Conservation (phyloP, 129 eudicot species). For the Flaveria robusta region DNA sequence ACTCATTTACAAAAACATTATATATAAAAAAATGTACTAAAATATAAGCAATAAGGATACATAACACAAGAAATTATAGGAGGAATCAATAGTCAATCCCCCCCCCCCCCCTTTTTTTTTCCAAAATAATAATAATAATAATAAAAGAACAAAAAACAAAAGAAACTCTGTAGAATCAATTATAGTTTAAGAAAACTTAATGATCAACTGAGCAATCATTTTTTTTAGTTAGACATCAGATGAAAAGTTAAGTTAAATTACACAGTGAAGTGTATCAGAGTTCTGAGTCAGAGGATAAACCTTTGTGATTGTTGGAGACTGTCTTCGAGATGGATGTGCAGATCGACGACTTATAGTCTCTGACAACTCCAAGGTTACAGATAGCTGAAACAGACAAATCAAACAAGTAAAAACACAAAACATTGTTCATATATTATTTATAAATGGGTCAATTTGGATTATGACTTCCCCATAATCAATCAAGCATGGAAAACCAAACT, state of each 20-base stretch:
- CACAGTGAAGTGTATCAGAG: slow-evolving; percentile 10
- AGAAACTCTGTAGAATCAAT: too few relatives aligned
- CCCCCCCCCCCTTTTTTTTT: too few relatives aligned
- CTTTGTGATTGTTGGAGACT: slow-evolving; percentile 94
- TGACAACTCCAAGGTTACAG: slow-evolving; percentile 88
- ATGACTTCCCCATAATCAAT: neutral
- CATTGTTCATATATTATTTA: neutral
- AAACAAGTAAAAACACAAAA: slow-evolving; percentile 2
- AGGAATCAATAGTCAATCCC: too few relatives aligned
- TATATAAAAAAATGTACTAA: too few relatives aligned
- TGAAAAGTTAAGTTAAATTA: neutral
- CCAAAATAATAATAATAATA: too few relatives aligned
- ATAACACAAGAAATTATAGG: too few relatives aligned
- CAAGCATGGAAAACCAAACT: neutral
- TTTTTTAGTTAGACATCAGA: slow-evolving; percentile 3
- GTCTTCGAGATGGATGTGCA: slow-evolving; percentile 89
- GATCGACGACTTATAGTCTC: slow-evolving; percentile 78
- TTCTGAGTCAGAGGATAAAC: slow-evolving; percentile 37
- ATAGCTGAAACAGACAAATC: slow-evolving; percentile 53
- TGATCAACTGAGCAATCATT: neutral
- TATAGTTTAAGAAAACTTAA: too few relatives aligned
- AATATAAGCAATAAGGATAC: too few relatives aligned
- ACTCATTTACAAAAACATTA: neutral
- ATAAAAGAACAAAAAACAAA: too few relatives aligned
- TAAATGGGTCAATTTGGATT: neutral